Percentiles rank a stretch among this genome's conserved stretches.
Evolutionary conservation across 495 filamentous ascomycete species (phyloP).

Genomic region (Penicillium coffeae): DNA sequence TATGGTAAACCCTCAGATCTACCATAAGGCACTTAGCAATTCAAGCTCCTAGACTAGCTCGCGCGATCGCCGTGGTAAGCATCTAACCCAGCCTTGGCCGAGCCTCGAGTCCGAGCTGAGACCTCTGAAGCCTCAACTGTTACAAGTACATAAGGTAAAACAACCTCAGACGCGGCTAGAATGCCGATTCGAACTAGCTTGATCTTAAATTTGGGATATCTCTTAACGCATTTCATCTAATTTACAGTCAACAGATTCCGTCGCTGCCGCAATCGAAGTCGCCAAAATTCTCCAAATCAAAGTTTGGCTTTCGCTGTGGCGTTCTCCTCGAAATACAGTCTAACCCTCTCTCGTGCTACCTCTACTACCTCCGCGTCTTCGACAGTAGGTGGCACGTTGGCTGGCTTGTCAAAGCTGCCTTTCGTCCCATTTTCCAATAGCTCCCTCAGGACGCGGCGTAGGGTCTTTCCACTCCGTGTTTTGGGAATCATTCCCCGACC

Average conservation of each 20-base stretch:
- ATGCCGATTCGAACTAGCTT: no score
- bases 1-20: no score
- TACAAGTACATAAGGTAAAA: no score
- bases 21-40: no score
- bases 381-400: conserved; percentile 57
- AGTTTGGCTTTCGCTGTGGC: conserved; percentile 50
- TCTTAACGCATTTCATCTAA: no score
- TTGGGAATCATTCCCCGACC: conserved; percentile 89
- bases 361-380: conserved; percentile 57
- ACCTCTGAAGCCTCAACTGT: no score
- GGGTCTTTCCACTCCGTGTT: conserved; percentile 82
- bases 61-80: no score
- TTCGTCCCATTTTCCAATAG: conserved; percentile 62
- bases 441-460: conserved; percentile 75
- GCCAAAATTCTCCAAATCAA: not conserved
- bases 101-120: no score
- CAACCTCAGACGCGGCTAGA: no score
- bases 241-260: not conserved
- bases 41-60: no score
- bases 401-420: conserved; percentile 48
- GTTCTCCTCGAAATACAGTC: conserved; percentile 54
- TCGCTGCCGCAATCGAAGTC: not conserved
- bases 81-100: no score
- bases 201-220: no score
- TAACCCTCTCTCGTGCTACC: conserved; percentile 50